These are phyloP conservation scores for Solanum tacnaense DNA, from an alignment of 257 asterid genomes.

Conservation along the genomic window DNA sequence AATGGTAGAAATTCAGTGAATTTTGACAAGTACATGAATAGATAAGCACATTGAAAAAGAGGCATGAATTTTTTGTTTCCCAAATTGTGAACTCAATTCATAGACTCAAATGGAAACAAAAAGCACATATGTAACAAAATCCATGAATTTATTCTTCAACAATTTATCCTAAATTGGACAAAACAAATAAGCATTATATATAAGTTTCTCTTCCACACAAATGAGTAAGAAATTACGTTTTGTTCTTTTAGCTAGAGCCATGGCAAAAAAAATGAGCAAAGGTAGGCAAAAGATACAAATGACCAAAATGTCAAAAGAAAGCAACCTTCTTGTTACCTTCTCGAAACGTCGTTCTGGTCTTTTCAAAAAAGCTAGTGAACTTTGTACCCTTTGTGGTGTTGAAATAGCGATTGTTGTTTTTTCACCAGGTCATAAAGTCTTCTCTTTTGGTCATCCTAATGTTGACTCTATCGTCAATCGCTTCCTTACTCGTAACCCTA, in stretches of 20 bases:
- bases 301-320: constrained; percentile 33
- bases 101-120: background rate
- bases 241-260: background rate
- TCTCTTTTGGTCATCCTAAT: constrained; percentile 34
- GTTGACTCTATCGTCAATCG: constrained; percentile 25
- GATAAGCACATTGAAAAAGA: background rate
- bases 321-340: constrained; percentile 35
- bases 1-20: background rate
- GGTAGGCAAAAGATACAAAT: constrained; percentile 39
- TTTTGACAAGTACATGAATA: background rate
- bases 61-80: background rate
- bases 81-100: background rate
- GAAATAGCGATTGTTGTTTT: constrained; percentile 28
- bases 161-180: background rate
- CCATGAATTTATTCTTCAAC: background rate
- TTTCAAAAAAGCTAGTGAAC: constrained; percentile 34
- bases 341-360: constrained; percentile 41
- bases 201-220: background rate
- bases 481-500: constrained; percentile 8
- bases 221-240: background rate
- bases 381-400: constrained; percentile 24
- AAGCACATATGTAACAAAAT: background rate
- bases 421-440: constrained; percentile 30
- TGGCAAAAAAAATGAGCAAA: constrained; percentile 19
- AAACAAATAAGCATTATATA: background rate